These are phyloP conservation scores for Mucor piriformis DNA, from an alignment of 371 early-diverging fungal genomes.

Conservation along the genomic window DNA sequence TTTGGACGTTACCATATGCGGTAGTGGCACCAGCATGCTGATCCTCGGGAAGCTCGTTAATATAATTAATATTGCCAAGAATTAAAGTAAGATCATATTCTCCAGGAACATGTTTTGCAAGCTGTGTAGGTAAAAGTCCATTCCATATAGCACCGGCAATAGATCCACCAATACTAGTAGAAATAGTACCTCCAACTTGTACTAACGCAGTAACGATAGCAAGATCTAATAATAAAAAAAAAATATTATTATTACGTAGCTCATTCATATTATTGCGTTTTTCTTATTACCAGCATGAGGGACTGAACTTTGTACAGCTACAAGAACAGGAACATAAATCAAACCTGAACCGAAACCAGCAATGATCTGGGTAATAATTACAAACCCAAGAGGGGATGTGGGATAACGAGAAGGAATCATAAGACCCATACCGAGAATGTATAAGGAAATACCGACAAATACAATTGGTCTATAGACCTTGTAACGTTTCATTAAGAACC, in stretches of 20 bases:
- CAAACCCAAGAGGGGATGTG: conserved; percentile 29
- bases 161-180: conserved; percentile 37
- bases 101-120: conserved; percentile 41
- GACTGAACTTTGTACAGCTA: conserved; percentile 46
- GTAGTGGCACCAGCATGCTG: conserved; percentile 30
- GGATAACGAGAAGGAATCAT: conserved; percentile 52
- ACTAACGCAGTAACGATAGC: conserved; percentile 42
- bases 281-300: conserved; percentile 30
- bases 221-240: conserved; percentile 26
- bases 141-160: conserved; percentile 50
- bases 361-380: conserved; percentile 42
- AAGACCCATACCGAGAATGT: conserved; percentile 44
- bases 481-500: conserved; percentile 39
- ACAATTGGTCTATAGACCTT: conserved; percentile 50
- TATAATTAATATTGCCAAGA: conserved; percentile 32
- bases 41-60: conserved; percentile 26
- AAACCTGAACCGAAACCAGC: conserved; percentile 46
- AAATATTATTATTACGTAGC: background rate
- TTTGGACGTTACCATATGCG: conserved; percentile 41
- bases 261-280: background rate
- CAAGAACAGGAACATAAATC: conserved; percentile 34
- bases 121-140: conserved; percentile 32
- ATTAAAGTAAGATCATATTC: conserved; percentile 29
- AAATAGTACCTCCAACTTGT: conserved; percentile 40
- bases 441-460: conserved; percentile 64